These are phyloP conservation scores for Albophoma yamanashiensis DNA, from an alignment of 2,329 filamentous ascomycete species.

Conservation along the genomic window DNA sequence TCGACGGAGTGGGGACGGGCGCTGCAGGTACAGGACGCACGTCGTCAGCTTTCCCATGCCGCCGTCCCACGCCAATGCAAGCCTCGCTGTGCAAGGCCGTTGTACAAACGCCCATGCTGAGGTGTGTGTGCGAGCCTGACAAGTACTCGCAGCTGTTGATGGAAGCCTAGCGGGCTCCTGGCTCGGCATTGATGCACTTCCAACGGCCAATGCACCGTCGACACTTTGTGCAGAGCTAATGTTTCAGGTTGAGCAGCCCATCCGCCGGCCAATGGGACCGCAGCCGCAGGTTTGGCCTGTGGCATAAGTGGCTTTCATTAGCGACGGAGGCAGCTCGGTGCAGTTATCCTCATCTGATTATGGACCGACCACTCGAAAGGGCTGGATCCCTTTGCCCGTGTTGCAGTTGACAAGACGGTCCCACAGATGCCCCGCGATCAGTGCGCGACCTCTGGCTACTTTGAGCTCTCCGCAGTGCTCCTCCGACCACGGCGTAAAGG, in stretches of 20 bases:
- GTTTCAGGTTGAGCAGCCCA: conserved; percentile 20
- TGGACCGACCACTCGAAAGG: background rate
- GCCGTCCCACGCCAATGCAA: background rate
- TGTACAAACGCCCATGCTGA: background rate
- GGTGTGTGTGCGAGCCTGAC: background rate
- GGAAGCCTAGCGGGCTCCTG: background rate
- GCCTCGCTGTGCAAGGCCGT: background rate
- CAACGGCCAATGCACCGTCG: conserved; percentile 5
- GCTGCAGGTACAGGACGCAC: background rate
- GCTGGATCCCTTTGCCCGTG: too few species aligned
- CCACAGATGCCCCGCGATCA: too few species aligned
- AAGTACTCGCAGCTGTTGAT: too few species aligned
- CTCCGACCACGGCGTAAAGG: too few species aligned
- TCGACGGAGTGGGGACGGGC: background rate
- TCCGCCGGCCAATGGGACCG: conserved; percentile 17
- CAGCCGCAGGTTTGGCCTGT: conserved; percentile 11
- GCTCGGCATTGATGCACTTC: background rate
- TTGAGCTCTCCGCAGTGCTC: too few species aligned
- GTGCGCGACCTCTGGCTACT: too few species aligned
- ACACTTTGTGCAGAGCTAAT: conserved; percentile 22
- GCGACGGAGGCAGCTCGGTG: background rate
- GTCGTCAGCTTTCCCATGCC: background rate
- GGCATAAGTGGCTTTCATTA: conserved; percentile 6
- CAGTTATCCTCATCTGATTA: conserved; percentile 1
- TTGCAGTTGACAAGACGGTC: too few species aligned